Evolutionary conservation across 176 grass and related monocot species (phyloP), one percentile per base, ranked within the genome.

Genomic region (Elaeis guineensis): DNA sequence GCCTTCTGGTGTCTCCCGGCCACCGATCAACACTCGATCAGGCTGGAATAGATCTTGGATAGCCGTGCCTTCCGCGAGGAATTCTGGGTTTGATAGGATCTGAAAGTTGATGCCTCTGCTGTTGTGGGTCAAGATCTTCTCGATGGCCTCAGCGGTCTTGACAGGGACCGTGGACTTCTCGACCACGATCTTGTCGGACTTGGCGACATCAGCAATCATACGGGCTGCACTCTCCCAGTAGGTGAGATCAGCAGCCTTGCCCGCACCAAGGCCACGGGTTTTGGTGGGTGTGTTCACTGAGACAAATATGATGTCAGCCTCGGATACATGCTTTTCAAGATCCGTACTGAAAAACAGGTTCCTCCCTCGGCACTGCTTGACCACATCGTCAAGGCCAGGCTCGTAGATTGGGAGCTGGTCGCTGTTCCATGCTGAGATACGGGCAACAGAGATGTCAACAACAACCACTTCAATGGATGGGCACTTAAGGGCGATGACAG

Each of bases 211-310:
- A 6, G 79, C 85, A 15, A 88, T 88, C 85, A 83, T 83, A 17
- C 85, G 85, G 50, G 85, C 85, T 6, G 85, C 85, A 17, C 85
- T 88, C 72, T 88, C 85, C 85, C 85, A 88, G 72, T 88, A 88
- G 25, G 80, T 80, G 16, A 88, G 75, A 32, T 88, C 85, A 5
- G 85, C 85, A 52, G 79, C 79, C 54, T 88, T 88, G n/a, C 84
- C 84, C 3, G 84, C 84, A 17, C 84, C 84, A 12, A 88, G 79
- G 48, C 85, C 85, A 20, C 79, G 72, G 16, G 79, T 69, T 57
- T 88, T 88, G 71, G 85, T 88, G 4, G 85, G 85, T 12, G 85
- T 88, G 79, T 88, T 88, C 2, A 88, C 85, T 0, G 85, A 88
- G 54, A 88, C 85, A 32, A 88, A 88, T 62, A 88, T 76, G 54